Conservation (phyloP, 2,329 filamentous ascomycete genomes). For the Pyricularia pennisetigena region DNA sequence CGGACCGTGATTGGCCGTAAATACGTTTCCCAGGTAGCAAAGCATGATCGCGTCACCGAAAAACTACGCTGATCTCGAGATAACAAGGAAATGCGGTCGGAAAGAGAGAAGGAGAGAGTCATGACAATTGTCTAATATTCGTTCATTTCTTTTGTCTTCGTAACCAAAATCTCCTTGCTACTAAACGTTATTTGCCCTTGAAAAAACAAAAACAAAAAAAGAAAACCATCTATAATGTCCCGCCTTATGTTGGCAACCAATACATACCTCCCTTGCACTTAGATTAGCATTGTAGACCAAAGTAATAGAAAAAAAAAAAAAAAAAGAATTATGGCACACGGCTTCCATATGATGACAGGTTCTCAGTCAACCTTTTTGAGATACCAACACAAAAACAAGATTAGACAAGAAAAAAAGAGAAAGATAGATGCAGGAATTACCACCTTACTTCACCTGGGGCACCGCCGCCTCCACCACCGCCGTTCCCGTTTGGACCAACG, state of each 20-base stretch:
- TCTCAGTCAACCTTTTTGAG: not conserved
- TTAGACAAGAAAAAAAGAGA: not conserved
- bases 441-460: conserved; percentile 3
- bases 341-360: not conserved
- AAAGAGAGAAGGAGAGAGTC: not conserved
- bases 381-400: too few species aligned
- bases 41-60: too few species aligned
- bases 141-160: not conserved
- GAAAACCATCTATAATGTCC: not conserved
- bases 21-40: too few species aligned
- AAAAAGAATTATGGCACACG: too few species aligned
- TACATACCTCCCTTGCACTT: not conserved
- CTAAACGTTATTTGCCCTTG: too few species aligned
- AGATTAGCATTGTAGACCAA: not conserved
- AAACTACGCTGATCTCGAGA: not conserved
- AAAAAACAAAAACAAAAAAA: not conserved
- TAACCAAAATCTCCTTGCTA: not conserved
- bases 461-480: conserved; percentile 9
- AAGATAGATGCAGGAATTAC: not conserved
- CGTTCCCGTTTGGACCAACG: conserved; percentile 21
- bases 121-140: not conserved
- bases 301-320: not conserved
- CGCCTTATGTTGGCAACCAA: not conserved
- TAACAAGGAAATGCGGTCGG: not conserved
- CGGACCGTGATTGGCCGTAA: too few species aligned